These are phyloP conservation scores for Rugonectria rugulosa DNA, from an alignment of 2,329 filamentous ascomycete species.

Conservation along the genomic window DNA sequence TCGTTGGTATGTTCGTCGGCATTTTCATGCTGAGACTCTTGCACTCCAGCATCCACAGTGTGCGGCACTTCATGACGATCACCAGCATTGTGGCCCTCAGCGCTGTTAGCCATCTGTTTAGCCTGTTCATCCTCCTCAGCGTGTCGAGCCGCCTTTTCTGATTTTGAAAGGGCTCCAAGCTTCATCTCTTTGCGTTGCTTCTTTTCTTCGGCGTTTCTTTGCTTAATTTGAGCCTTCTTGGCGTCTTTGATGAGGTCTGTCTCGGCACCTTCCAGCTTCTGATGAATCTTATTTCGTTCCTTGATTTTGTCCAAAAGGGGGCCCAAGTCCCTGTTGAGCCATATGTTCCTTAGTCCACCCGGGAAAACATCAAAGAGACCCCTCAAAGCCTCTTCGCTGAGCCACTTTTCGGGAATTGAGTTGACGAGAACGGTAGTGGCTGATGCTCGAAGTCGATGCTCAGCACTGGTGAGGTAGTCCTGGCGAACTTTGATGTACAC, in stretches of 20 bases:
- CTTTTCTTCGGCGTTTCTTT: constrained; percentile 70
- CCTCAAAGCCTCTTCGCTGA: constrained; percentile 80
- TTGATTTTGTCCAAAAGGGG: constrained; percentile 85
- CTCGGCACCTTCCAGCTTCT: constrained; percentile 79
- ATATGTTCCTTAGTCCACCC: constrained; percentile 92
- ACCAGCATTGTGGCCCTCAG: constrained; percentile 59
- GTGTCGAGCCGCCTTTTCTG: constrained; percentile 56
- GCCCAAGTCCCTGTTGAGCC: constrained; percentile 92
- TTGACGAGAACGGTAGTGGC: constrained; percentile 95
- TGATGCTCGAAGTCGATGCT: constrained; percentile 91
- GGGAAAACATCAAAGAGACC: constrained; percentile 95
- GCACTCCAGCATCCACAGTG: constrained; percentile 54
- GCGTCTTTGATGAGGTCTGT: constrained; percentile 83
- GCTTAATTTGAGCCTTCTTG: constrained; percentile 80
- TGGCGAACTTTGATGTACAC: constrained; percentile 94
- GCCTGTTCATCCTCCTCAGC: constrained; percentile 60
- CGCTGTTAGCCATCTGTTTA: constrained; percentile 56
- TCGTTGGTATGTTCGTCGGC: constrained; percentile 30
- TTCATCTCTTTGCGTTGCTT: constrained; percentile 62
- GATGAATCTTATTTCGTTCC: constrained; percentile 74
- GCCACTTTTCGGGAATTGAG: constrained; percentile 90
- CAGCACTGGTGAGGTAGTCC: constrained; percentile 91
- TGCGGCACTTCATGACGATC: constrained; percentile 63
- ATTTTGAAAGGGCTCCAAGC: constrained; percentile 58
- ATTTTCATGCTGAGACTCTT: constrained; percentile 44